Evolutionary conservation across 805 yeast genomes (phyloP), one percentile per base, ranked within the genome.

Genomic region (Wickerhamomyces strasburgensis): DNA sequence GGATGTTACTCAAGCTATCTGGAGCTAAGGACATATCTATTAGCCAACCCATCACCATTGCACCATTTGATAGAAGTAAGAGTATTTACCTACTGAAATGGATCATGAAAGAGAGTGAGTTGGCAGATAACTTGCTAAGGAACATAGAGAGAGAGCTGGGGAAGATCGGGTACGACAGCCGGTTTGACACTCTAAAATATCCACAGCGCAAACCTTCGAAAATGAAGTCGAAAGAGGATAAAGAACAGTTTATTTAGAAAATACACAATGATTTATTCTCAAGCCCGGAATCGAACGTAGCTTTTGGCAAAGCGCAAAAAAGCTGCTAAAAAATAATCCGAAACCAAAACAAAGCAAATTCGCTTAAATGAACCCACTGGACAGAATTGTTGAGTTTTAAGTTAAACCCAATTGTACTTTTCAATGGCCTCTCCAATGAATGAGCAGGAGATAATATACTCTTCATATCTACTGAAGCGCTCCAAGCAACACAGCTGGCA

Each of bases 41-140:
- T 9, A 53, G 61, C 13, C 65, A 75, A 16, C 83, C 81, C 2
- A 57, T 80, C 5, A 72, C 72, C 1, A 64, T 80, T 0, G 63
- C 79, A 19, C 78, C 80, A 2, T 76, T 70, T 60, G 70, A 75
- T 46, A 54, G 70, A 26, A 46, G 55, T 3, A 66, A 72, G 46
- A 61, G 78, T 29, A 68, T 64, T 24, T 68, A 75, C 39, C 51
- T 78, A 10, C 62, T 78, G 38, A 66, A 64, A 41, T 68, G 81
- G 70, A 74, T 79, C 14, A 45, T 66, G 40, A 63, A 67, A 33
- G 81, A 79, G 51, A 72, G 74, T 36, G 73, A 69, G 27, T 40
- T 61, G 17, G 74, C 82, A 2, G 55, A 50, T 23, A 48, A 44
- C 3, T 41, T 41, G 31, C 24, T 44, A 10, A 34, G 34, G 10